Evolutionary conservation across 805 yeast genomes (phyloP), one percentile per base, ranked within the genome.

Genomic region (Starmerella khaoyaiensis): DNA sequence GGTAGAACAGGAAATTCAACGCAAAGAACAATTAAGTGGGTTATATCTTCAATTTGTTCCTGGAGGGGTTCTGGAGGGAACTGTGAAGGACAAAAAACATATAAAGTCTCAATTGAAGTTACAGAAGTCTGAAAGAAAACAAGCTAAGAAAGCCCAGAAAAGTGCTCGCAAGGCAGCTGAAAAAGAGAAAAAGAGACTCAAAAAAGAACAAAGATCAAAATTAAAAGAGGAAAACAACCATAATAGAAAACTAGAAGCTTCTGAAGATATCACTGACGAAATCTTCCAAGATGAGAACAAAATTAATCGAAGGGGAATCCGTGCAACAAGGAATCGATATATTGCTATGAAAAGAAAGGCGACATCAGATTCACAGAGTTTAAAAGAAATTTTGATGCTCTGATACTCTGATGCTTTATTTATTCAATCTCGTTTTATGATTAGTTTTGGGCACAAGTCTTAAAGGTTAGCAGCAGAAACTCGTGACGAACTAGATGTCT

Each of bases 341-440:
- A 86, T 87, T 38, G 77, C 69, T 47, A 94, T 84, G 57, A 87
- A 87, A 56, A 70, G 90, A 51, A 90, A 93, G 9, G 87, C 96
- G 1, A 83, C 86, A 0, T 72, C 79, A 75, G 97, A 87, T 55
- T 69, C 79, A 2, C 76, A 82, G 56, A 84, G 94, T 11, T 67
- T 87, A 44, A 83, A 81, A 49, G 97, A 87, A 59, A 87, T 87
- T 40, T 81, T 87, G 55, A 87, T 87, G 96, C 72, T 84, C 10
- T 40, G 23, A 26, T n/a, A n/a, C n/a, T n/a, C n/a, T n/a, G n/a
- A n/a, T n/a, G n/a, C n/a, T n/a, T n/a, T n/a, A n/a, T n/a, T n/a
- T n/a, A n/a, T n/a, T n/a, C n/a, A n/a, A n/a, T n/a, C n/a, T n/a
- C n/a, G n/a, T n/a, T n/a, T n/a, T n/a, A n/a, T n/a, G n/a, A n/a